These are phyloP conservation scores for Starmerella vaccinii DNA, from an alignment of 805 yeast genomes.

Conservation along the genomic window DNA sequence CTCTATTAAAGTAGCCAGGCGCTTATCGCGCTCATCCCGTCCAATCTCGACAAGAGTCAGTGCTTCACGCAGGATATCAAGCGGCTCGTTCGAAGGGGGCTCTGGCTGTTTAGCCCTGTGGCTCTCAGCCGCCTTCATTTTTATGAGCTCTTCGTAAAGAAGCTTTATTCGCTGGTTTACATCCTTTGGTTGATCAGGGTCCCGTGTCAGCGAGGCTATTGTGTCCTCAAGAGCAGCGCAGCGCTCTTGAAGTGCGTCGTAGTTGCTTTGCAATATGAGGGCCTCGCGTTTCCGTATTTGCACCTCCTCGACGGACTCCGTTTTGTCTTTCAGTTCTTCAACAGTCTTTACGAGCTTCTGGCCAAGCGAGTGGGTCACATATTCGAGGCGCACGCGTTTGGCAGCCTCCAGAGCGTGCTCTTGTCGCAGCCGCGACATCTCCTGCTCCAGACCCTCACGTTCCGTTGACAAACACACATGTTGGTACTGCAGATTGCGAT, in stretches of 20 bases:
- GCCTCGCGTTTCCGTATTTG: slow-evolving; percentile 8
- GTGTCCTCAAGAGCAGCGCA: slow-evolving; percentile 1
- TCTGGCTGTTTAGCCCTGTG: neutral
- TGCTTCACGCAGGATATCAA: slow-evolving; percentile 5
- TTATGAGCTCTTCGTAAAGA: slow-evolving; percentile 9
- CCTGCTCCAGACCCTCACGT: slow-evolving; percentile 19
- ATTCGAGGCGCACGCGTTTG: slow-evolving; percentile 17
- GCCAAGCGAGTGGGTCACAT: slow-evolving; percentile 20
- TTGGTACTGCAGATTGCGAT: slow-evolving; percentile 16
- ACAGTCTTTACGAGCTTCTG: slow-evolving; percentile 17
- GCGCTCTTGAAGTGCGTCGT: slow-evolving; percentile 6
- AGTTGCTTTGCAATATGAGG: neutral
- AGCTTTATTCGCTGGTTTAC: slow-evolving; percentile 6
- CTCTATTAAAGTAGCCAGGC: slow-evolving; percentile 10
- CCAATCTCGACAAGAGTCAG: slow-evolving; percentile 9
- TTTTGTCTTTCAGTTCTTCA: slow-evolving; percentile 2
- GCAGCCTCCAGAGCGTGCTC: slow-evolving; percentile 21
- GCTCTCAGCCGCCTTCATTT: slow-evolving; percentile 6
- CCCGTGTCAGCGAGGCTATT: neutral
- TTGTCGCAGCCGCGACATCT: slow-evolving; percentile 14
- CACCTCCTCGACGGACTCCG: slow-evolving; percentile 6
- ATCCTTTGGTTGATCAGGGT: neutral
- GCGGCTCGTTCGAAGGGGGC: slow-evolving; percentile 5
- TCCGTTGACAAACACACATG: slow-evolving; percentile 15
- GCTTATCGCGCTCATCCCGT: slow-evolving; percentile 8